Evolutionary conservation across 345 rosid species (phyloP), one percentile per base, ranked within the genome.

Genomic region (Ceriops tagal): DNA sequence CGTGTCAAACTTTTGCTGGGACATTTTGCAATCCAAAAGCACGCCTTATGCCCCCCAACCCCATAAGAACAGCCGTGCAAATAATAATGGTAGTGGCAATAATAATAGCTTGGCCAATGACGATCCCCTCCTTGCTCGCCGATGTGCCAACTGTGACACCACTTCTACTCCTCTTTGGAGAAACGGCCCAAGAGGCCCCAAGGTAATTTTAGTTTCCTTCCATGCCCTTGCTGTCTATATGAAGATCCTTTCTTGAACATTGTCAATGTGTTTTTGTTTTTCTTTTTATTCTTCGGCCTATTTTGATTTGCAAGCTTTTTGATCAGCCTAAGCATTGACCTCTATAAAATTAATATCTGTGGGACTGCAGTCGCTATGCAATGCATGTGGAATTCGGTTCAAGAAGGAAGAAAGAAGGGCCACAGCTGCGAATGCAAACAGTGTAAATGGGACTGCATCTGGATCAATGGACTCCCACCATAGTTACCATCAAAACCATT

Each of bases 341-440:
- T 10, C 10, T 8, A 21, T 8, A 7, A 2, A 5, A 7, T 24
- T 32, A 31, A 69, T 16, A 3, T 58, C 21, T 26, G 4, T 67
- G 58, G 26, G 32, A 31, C 31, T 73, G 73, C 85, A 91, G 97
- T 89, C 97, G 3, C 83, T 91, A 4, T 91, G 97, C 83, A 91
- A 91, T 77, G 97, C 97, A 1, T 91, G 97, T 68, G 97, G 97
- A 67, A 91, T 91, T 78, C 86, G 97, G 76, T 91, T 85, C 85
- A 91, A 89, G 84, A 91, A 91, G 68, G 97, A 91, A 79, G 91
- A 91, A 82, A 83, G 91, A 68, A 85, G 97, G 76, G 96, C 97
- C 0, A 82, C 83, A 0, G 92, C 91, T 5, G 84, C 83, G 18
- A 71, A 58, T 51, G 69, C 65, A 19, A 66, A 8, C 28, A 52